Evolutionary conservation across 2,329 filamentous ascomycete genomes (phyloP).

Genomic region (Pseudogymnoascus pannorum): DNA sequence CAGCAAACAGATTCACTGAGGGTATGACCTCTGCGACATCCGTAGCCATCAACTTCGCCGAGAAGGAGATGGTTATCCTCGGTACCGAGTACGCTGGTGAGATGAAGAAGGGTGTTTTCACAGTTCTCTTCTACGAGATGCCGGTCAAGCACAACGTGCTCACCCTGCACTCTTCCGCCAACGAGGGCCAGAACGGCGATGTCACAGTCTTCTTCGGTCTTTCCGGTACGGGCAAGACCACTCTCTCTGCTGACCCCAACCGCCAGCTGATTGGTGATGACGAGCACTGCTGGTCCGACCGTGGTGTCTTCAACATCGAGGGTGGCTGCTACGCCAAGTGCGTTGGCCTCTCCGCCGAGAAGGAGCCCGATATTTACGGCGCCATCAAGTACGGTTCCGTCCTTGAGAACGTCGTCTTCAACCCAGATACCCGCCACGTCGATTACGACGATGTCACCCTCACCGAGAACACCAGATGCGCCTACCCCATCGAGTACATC

Average conservation of each 20-base stretch:
- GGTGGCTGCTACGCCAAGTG: constrained; percentile 99
- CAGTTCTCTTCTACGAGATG: constrained; percentile 99
- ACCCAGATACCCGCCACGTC: constrained; percentile 78
- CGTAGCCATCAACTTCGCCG: constrained; percentile 96
- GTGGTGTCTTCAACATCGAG: constrained; percentile 98
- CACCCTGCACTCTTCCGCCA: constrained; percentile 96
- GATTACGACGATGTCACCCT: constrained; percentile 94
- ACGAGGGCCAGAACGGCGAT: constrained; percentile 89
- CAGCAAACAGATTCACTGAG: constrained; percentile 94
- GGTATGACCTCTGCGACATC: constrained; percentile 99
- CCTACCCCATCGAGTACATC: constrained; percentile 99
- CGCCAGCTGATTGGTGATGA: constrained; percentile 95
- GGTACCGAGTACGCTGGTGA: constrained; percentile 97
- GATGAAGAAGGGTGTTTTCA: constrained; percentile 99
- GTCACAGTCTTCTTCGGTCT: constrained; percentile 99
- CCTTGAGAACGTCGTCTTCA: constrained; percentile 97
- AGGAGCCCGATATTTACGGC: constrained; percentile 96
- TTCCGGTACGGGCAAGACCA: constrained; percentile 98
- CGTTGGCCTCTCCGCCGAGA: constrained; percentile 93
- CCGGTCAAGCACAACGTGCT: constrained; percentile 99
- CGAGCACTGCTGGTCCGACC: constrained; percentile 99
- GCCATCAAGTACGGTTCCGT: constrained; percentile 97
- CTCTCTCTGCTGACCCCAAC: constrained; percentile 92
- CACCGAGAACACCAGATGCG: constrained; percentile 97
- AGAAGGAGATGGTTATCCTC: constrained; percentile 99